Base-by-base conservation (phyloP, 2,329 filamentous ascomycete species). In the Neonectria punicea region DNA sequence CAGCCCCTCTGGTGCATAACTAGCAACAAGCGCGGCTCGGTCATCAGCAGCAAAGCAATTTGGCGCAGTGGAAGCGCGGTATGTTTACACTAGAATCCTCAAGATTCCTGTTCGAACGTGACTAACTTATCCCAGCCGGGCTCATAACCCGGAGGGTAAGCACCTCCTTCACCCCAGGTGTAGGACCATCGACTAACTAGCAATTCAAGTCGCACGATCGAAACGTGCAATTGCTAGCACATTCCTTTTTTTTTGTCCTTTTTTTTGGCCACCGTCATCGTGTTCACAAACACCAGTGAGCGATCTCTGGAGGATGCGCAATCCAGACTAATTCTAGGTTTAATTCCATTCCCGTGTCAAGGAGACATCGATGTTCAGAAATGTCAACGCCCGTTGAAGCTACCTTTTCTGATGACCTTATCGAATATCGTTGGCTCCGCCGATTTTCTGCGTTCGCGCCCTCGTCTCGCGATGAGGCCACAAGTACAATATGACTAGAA, bases 191-290 rank as follows among this genome's bases (percentile, higher is more conserved):
- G 14, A 39, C 36, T 39, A 39, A 39, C 36, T 8, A 39, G 36
- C 36, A 39, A 39, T 39, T 39, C 36, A 39, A 39, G 69, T 71
- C 65, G 54, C 58, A 58, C 53, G 65, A 67, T 67, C 65, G 65
- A 67, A 67, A 67, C 65, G 47, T 73, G 67, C 65, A 76, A 74
- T 74, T 76, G 74, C 75, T 76, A 76, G 28, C 55, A 46, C 61
- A 53, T 58, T 41, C 65, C 43, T 67, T 61, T 58, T 30, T 9
- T 9, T 30, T 30, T 30, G 2, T 58, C 36, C 65, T 67, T 66
- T 61, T 61, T 58, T 65, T 63, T 39, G 36, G 5, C 14, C 4
- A 36, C 11, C 1, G 13, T 14, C 13, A 36, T 14, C 5, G 13
- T 13, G 13, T 13, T 11, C 32, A 11, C 32, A 4, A 34, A 34